Conservation (phyloP, 768 basidiomycete genomes). For the Russula ochroleuca region DNA sequence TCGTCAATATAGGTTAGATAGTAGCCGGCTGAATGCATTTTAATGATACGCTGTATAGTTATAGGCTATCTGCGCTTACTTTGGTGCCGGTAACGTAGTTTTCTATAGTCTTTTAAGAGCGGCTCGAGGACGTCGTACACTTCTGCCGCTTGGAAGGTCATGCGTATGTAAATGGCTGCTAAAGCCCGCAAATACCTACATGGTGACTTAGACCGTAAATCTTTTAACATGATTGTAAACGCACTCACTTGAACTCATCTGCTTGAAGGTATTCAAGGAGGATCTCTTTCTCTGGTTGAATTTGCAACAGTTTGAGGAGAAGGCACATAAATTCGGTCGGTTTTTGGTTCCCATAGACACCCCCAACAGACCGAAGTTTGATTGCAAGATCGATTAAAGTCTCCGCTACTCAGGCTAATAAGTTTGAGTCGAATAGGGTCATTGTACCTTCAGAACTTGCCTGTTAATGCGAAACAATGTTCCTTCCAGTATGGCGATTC, state of each 20-base stretch:
- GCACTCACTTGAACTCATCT: constrained; percentile 93
- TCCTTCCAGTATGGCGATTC: constrained; percentile 97
- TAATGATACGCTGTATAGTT: constrained; percentile 1
- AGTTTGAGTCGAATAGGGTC: background rate
- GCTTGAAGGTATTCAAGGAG: constrained; percentile 90
- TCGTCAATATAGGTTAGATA: constrained; percentile 86
- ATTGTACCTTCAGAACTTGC: constrained; percentile 39
- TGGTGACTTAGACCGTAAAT: background rate
- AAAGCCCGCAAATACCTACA: constrained; percentile 87
- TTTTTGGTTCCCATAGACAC: constrained; percentile 91
- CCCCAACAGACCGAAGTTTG: constrained; percentile 76
- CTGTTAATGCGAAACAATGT: constrained; percentile 95
- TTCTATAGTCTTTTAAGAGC: constrained; percentile 88
- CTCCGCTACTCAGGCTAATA: constrained; percentile 55
- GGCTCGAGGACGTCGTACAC: constrained; percentile 94
- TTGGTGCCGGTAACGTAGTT: constrained; percentile 76
- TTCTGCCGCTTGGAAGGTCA: constrained; percentile 88
- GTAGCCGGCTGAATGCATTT: constrained; percentile 65
- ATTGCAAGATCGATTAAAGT: constrained; percentile 91
- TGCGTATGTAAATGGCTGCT: constrained; percentile 88
- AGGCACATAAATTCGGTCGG: constrained; percentile 94
- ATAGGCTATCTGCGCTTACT: constrained; percentile 45
- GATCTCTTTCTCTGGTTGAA: constrained; percentile 98
- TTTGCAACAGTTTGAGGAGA: constrained; percentile 88
- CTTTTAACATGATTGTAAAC: background rate